A percentile compares a stretch with the other conserved stretches of the same genome.
Evolutionary conservation across 331 rosid species (phyloP).

Genomic region (Pyracantha coccinea): DNA sequence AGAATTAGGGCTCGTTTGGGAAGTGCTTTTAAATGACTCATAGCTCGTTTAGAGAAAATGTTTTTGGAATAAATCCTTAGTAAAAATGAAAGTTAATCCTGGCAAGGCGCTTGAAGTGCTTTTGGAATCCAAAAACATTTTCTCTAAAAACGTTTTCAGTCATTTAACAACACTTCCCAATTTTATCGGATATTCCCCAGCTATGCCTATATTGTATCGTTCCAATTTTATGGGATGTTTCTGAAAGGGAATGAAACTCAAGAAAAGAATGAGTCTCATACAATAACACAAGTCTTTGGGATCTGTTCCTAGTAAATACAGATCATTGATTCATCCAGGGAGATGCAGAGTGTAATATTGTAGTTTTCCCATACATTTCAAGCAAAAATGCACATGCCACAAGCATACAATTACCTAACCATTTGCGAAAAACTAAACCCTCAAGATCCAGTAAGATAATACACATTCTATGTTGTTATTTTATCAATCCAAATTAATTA

Average conservation of each 20-base stretch:
- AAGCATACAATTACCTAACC: neutral
- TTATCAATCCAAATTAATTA: neutral
- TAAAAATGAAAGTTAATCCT: too few species aligned
- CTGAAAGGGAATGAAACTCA: neutral
- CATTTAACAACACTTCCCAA: too few species aligned
- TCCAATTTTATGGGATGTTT: too few species aligned
- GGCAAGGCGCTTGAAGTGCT: too few species aligned
- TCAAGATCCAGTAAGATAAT: conserved; percentile 12
- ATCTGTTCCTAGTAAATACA: neutral
- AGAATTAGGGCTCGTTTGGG: too few species aligned
- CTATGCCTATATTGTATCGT: too few species aligned
- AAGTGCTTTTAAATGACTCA: too few species aligned
- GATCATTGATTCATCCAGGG: neutral
- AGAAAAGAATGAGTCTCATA: neutral
- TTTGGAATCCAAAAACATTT: too few species aligned
- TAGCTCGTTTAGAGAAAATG: too few species aligned
- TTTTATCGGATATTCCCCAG: too few species aligned
- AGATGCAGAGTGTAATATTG: neutral
- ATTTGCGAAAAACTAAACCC: conserved; percentile 16
- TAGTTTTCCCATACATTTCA: neutral
- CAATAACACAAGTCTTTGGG: neutral
- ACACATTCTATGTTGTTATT: neutral
- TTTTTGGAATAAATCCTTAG: too few species aligned
- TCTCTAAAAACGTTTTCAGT: too few species aligned
- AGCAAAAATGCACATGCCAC: neutral